Evolutionary conservation across 2,329 filamentous ascomycete species (phyloP), one percentile per base, ranked within the genome.

Genomic region (Rhexocercosporidium sp.): DNA sequence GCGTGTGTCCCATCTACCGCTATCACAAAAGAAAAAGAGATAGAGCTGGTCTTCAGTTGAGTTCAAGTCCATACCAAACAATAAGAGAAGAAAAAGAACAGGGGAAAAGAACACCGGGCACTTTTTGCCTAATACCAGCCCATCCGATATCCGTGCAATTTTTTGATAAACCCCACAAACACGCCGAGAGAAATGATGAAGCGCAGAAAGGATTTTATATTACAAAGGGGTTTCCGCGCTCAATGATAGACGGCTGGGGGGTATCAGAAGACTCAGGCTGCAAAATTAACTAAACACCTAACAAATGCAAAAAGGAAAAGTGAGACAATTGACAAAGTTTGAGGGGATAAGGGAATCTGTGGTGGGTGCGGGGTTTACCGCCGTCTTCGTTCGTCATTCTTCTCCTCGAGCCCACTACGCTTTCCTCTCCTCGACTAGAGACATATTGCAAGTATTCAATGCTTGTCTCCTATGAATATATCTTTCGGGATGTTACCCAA

Each of bases 261-360:
- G 62, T 64, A 64, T 64, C 62, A 57, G 39, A 57, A 29, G 56
- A 44, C 41, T n/a, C 37, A n/a, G 25, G 22, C 2, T 29, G 44
- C 27, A 61, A 47, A 22, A 47, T 20, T 12, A 20, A 22, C 44
- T 49, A 5, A 44, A 41, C 22, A 12, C 57, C 39, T 18, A n/a
- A 31, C 18, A 8, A 34, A 34, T 31, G 25, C 31, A 39, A 44
- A 22, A 34, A 14, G 20, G 20, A 56, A 56, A 27, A 34, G 11
- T 9, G 27, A 46, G 25, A 22, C n/a, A 6, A 44, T 18, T 34
- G 18, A 31, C 25, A 47, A 31, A 11, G 12, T 31, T n/a, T 18
- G 29, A 62, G 20, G 46, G 22, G 20, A 7, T 11, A 47, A 34
- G 37, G 12, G 44, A 47, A 37, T 61, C 22, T 20, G 25, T 18